These are phyloP conservation scores for Syzygium malaccense DNA, from an alignment of 441 rosid species.

Conservation along the genomic window DNA sequence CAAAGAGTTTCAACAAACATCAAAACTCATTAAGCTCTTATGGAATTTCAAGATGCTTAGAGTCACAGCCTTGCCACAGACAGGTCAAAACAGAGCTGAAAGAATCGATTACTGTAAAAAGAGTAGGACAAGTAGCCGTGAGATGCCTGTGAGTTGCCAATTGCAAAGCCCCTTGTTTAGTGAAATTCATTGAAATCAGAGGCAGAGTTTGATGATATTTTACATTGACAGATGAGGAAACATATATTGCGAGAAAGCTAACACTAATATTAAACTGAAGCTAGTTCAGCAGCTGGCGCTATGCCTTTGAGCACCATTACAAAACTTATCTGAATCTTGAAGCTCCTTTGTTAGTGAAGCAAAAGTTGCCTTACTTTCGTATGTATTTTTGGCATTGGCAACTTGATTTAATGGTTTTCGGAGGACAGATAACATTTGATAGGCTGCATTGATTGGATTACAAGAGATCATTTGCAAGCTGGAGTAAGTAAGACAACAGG, in stretches of 20 bases:
- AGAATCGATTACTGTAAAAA: neutral
- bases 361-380: constrained; percentile 3
- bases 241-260: neutral
- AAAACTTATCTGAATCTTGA: constrained; percentile 15
- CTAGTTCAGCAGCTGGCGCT: neutral
- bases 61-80: neutral
- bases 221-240: constrained; percentile 1
- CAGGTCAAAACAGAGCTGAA: neutral
- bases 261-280: neutral
- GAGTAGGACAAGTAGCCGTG: neutral
- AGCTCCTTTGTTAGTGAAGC: constrained; percentile 12
- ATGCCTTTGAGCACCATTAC: constrained; percentile 4
- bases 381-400: constrained; percentile 10
- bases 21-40: neutral
- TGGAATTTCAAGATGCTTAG: neutral
- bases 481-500: neutral
- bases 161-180: neutral
- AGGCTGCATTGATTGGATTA: constrained; percentile 28
- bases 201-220: constrained; percentile 18
- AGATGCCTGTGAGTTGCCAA: neutral
- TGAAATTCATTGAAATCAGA: neutral
- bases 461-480: neutral
- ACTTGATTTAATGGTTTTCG: constrained; percentile 32
- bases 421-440: constrained; percentile 62
- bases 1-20: neutral